Evolutionary conservation across 2,329 filamentous ascomycete species (phyloP).

Genomic region (Diplodia scrobiculata): DNA sequence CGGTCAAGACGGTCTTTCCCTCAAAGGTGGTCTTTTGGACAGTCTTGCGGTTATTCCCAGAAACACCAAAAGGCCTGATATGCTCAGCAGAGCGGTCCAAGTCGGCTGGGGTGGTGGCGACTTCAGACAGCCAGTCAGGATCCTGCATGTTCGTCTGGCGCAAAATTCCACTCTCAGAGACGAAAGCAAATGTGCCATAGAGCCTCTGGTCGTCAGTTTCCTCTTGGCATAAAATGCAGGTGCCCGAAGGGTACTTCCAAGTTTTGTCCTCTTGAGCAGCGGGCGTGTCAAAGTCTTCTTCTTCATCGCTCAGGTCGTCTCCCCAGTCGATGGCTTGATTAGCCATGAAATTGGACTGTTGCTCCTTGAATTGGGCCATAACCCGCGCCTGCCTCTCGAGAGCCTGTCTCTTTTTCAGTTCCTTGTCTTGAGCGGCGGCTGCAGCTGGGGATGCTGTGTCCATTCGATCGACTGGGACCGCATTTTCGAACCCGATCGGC

Average conservation of each 20-base stretch:
- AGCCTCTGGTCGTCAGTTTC: slow-evolving; percentile 85
- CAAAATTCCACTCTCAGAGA: slow-evolving; percentile 82
- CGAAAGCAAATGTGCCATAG: slow-evolving; percentile 89
- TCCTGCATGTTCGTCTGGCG: slow-evolving; percentile 84
- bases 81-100: slow-evolving; percentile 83
- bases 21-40: slow-evolving; percentile 74
- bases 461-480: slow-evolving; percentile 73
- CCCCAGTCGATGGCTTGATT: slow-evolving; percentile 90
- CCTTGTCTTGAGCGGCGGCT: slow-evolving; percentile 64
- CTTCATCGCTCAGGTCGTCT: slow-evolving; percentile 75
- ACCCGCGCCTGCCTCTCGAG: slow-evolving; percentile 86
- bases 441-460: slow-evolving; percentile 79
- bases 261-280: slow-evolving; percentile 69
- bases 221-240: slow-evolving; percentile 95
- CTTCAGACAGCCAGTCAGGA: slow-evolving; percentile 80
- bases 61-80: slow-evolving; percentile 85
- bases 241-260: slow-evolving; percentile 90
- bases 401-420: slow-evolving; percentile 87
- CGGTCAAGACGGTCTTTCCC: slow-evolving; percentile 70
- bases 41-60: slow-evolving; percentile 77
- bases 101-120: slow-evolving; percentile 72
- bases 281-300: slow-evolving; percentile 61
- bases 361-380: slow-evolving; percentile 97
- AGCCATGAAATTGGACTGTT: slow-evolving; percentile 92
- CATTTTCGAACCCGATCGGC: slow-evolving; percentile 69